A percentile compares a stretch with the other conserved stretches of the same genome.
These are phyloP conservation scores for Cercophora samala DNA, from an alignment of 495 filamentous ascomycete species.

Conservation along the genomic window DNA sequence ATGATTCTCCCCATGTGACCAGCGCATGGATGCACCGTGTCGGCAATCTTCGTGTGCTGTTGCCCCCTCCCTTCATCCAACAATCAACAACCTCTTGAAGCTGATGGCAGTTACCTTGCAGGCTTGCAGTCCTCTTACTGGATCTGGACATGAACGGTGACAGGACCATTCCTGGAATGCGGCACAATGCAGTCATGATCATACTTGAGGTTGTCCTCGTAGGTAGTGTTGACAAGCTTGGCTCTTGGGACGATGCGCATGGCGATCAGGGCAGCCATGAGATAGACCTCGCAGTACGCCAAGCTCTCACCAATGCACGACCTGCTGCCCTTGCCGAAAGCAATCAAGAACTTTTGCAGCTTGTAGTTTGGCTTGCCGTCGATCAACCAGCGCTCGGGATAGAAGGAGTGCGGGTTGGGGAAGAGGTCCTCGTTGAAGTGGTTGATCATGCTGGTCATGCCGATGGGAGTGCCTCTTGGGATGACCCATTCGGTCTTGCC, in stretches of 20 bases:
- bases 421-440: conserved; percentile 49
- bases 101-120: too few relatives aligned
- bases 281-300: conserved; percentile 33
- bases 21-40: not conserved
- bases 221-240: conserved; percentile 24
- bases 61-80: not conserved
- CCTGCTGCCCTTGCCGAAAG: conserved; percentile 49
- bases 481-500: conserved; percentile 35
- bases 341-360: conserved; percentile 46
- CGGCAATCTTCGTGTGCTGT: not conserved
- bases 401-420: conserved; percentile 45
- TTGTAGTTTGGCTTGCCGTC: conserved; percentile 26
- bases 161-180: conserved; percentile 22
- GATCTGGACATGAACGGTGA: conserved; percentile 14
- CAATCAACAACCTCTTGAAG: too few relatives aligned
- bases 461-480: conserved; percentile 41
- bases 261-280: conserved; percentile 29
- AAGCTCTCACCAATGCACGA: conserved; percentile 51
- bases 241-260: conserved; percentile 28
- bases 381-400: conserved; percentile 51
- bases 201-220: conserved; percentile 27
- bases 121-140: too few relatives aligned
- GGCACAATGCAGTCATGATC: conserved; percentile 31
- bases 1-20: not conserved
- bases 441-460: conserved; percentile 47